phyloP scores from a whole-genome alignment of 2,329 filamentous ascomycete species.

The Fusarium nurragi region DNA sequence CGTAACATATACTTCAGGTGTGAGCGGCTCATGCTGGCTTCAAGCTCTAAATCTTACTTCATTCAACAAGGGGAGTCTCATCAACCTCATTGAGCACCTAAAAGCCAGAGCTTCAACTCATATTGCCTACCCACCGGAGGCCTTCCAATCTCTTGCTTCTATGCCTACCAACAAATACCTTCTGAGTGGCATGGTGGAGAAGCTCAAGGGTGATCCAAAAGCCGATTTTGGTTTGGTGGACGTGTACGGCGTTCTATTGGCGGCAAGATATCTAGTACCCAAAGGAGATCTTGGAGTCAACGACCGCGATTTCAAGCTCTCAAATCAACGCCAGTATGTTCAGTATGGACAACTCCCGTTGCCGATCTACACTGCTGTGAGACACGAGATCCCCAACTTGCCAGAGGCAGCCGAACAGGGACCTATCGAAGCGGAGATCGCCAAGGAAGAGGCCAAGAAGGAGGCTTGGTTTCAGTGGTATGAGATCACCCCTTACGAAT shows the following conservation, averaged over 20 bases:
- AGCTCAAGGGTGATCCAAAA: constrained; percentile 75
- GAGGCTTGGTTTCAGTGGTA: constrained; percentile 99
- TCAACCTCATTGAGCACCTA: constrained; percentile 80
- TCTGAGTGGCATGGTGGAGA: constrained; percentile 88
- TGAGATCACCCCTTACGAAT: constrained; percentile 92
- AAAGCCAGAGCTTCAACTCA: constrained; percentile 87
- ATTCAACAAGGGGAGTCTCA: constrained; percentile 73
- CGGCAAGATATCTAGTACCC: constrained; percentile 82
- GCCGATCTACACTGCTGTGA: constrained; percentile 94
- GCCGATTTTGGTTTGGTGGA: constrained; percentile 92
- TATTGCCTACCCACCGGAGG: constrained; percentile 90
- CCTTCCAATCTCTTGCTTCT: constrained; percentile 81
- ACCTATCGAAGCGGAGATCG: constrained; percentile 44
- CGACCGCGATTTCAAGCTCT: constrained; percentile 86
- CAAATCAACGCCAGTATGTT: constrained; percentile 81
- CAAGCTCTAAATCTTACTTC: constrained; percentile 84
- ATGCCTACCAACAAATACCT: constrained; percentile 94
- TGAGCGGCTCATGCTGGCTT: constrained; percentile 96
- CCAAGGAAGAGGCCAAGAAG: constrained; percentile 60
- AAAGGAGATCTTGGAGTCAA: constrained; percentile 80
- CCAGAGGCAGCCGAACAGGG: constrained; percentile 48
- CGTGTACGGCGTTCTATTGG: constrained; percentile 87
- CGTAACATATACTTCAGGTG: constrained; percentile 92
- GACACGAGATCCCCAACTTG: constrained; percentile 87
- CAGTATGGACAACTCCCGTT: constrained; percentile 83